Evolutionary conservation across 139 green algal genomes (phyloP).

Genomic region (Chlorella sorokiniana): DNA sequence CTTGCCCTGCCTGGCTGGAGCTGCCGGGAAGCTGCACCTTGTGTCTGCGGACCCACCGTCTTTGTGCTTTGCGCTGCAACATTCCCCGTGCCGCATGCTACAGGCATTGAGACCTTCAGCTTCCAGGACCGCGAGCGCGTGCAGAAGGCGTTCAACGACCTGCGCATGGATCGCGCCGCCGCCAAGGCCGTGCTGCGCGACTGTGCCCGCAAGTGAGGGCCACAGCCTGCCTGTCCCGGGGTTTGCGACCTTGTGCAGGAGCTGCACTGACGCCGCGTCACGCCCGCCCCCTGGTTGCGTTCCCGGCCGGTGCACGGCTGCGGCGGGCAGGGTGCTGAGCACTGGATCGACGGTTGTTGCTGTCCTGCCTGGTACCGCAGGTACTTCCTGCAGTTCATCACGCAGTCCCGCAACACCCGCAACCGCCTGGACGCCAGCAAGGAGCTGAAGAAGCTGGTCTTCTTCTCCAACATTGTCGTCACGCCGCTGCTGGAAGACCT

Average conservation of each 20-base stretch:
- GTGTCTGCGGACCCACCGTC: too few relatives aligned
- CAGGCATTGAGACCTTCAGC: conserved; percentile 68
- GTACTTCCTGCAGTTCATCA: conserved; percentile 68
- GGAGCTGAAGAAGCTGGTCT: conserved; percentile 93
- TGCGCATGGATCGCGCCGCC: conserved; percentile 66
- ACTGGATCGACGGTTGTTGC: neutral
- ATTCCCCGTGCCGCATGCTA: neutral
- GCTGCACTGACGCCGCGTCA: too few relatives aligned
- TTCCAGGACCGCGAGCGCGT: conserved; percentile 68
- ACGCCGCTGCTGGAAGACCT: conserved; percentile 84
- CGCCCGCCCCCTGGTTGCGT: too few relatives aligned
- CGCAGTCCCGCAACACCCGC: conserved; percentile 51
- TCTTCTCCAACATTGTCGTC: conserved; percentile 92
- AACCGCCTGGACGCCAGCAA: conserved; percentile 75
- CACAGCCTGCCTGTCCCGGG: neutral
- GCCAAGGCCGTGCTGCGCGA: conserved; percentile 14
- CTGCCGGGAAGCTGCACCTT: too few relatives aligned
- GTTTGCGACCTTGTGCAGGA: too few relatives aligned
- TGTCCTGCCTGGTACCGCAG: conserved; percentile 21
- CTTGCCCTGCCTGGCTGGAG: too few relatives aligned
- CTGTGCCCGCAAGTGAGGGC: conserved; percentile 9
- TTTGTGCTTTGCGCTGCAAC: neutral
- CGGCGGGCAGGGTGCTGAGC: conserved; percentile 21
- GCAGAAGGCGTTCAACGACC: conserved; percentile 62
- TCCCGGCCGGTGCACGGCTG: conserved; percentile 32